These are phyloP conservation scores for Trichoderma parareesei DNA, from an alignment of 495 filamentous ascomycete genomes.

Conservation along the genomic window DNA sequence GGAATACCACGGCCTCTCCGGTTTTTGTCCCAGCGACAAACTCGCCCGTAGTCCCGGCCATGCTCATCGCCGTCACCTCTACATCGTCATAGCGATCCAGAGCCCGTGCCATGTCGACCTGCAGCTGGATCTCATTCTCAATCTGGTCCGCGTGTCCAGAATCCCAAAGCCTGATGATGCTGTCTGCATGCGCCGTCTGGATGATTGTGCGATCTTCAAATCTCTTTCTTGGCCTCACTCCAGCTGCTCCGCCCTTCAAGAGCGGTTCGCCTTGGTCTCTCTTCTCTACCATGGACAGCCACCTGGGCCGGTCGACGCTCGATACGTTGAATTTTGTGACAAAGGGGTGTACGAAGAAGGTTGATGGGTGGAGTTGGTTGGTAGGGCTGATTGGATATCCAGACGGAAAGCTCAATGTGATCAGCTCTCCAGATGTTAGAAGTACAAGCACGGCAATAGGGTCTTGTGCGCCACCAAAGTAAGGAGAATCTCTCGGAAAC, in stretches of 20 bases:
- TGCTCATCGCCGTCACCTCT: constrained; percentile 62
- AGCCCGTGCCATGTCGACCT: constrained; percentile 80
- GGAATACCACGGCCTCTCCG: constrained; percentile 80
- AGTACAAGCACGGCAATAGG: constrained; percentile 76
- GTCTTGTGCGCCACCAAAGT: constrained; percentile 82
- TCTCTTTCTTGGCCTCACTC: constrained; percentile 55
- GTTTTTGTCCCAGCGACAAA: constrained; percentile 70
- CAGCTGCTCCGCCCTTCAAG: constrained; percentile 66
- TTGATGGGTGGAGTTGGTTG: constrained; percentile 75
- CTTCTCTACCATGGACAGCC: constrained; percentile 81
- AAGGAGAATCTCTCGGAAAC: constrained; percentile 70
- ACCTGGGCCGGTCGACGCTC: constrained; percentile 63
- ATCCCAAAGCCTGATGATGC: constrained; percentile 84
- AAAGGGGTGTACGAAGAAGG: constrained; percentile 84
- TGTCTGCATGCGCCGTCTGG: constrained; percentile 78
- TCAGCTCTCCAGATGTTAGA: constrained; percentile 75
- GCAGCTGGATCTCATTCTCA: constrained; percentile 72
- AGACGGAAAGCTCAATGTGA: constrained; percentile 83
- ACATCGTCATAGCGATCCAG: constrained; percentile 71
- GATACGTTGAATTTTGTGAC: constrained; percentile 60
- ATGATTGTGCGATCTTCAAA: constrained; percentile 75
- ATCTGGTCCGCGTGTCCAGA: constrained; percentile 84
- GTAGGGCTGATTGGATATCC: constrained; percentile 86
- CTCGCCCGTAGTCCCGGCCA: constrained; percentile 72
- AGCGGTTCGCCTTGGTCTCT: constrained; percentile 65